Evolutionary conservation across 106 monocot species (phyloP), one percentile per base, ranked within the genome.

Genomic region (Phalaenopsis aphrodite): DNA sequence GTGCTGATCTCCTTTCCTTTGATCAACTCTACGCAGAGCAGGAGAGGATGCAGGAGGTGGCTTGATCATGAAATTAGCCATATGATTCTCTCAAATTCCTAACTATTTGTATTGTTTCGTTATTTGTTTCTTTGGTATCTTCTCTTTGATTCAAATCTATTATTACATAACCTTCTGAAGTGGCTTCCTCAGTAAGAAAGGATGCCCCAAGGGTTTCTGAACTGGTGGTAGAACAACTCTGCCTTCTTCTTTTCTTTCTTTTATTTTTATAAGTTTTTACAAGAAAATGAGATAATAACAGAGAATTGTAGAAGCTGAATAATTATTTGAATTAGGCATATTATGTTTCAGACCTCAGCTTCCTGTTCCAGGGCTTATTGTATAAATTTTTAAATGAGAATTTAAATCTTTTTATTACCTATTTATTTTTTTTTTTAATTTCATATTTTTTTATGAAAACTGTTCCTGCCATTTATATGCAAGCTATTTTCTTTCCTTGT

Each of bases 41-140:
- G 56, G 87, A 90, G 81, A 80, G 84, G 86, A 86, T 88, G 78
- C 84, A 86, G 79, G 86, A 84, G n/a, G 86, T 61, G 79, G 55
- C 47, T 12, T 61, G 8, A 69, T 68, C 23, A 3, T 15, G 23
- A n/a, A 8, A 11, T 42, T 3, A 4, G 24, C 14, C 47, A 24
- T 24, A 8, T 23, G 23, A 5, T 64, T 64, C 24, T 23, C 21
- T 64, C n/a, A 64, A n/a, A 52, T 12, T 52, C 64, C 64, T 64
- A 23, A 64, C 64, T 64, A 23, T 64, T 64, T 24, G 21, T 64
- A 64, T 64, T 64, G 0, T 64, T 41, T n/a, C n/a, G 36, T 55
- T 43, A 42, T 78, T 18, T 14, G 21, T 49, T 73, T 73, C 42
- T 73, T 72, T 56, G 45, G 55, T 79, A 55, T 52, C 61, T 75